A percentile compares a stretch with the other conserved stretches of the same genome.
phyloP scores from a whole-genome alignment of 495 filamentous ascomycete species.

The Tuber calosporum region DNA sequence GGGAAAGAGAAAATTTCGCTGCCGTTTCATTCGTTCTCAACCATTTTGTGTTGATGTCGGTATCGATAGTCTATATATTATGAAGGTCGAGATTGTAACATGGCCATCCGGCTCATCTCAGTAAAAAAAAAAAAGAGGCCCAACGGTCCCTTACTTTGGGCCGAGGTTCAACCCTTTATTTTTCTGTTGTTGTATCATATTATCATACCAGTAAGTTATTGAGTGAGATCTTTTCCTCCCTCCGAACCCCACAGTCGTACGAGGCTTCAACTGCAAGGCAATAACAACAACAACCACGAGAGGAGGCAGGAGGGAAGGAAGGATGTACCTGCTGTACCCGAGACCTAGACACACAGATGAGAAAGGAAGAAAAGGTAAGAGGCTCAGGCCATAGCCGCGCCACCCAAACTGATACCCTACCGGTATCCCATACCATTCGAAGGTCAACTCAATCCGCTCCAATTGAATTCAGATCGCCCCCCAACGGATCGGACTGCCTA shows the following conservation, averaged over 20 bases:
- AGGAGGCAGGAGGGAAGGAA: background rate
- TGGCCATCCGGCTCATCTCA: background rate
- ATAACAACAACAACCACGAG: background rate
- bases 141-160: background rate
- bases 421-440: background rate
- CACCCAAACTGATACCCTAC: background rate
- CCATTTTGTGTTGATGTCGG: background rate
- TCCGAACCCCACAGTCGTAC: background rate
- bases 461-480: background rate
- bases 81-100: background rate
- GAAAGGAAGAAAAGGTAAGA: background rate
- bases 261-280: background rate
- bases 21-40: background rate
- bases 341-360: background rate
- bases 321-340: background rate
- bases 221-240: background rate
- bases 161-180: background rate
- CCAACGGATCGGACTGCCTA: background rate
- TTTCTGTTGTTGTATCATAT: background rate
- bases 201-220: too few species aligned
- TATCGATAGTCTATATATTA: background rate
- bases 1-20: background rate
- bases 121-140: background rate
- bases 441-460: background rate
- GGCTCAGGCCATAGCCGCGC: background rate